Evolutionary conservation across 2,329 filamentous ascomycete genomes (phyloP), one percentile per base, ranked within the genome.

Genomic region (Teratosphaeria gauchensis): DNA sequence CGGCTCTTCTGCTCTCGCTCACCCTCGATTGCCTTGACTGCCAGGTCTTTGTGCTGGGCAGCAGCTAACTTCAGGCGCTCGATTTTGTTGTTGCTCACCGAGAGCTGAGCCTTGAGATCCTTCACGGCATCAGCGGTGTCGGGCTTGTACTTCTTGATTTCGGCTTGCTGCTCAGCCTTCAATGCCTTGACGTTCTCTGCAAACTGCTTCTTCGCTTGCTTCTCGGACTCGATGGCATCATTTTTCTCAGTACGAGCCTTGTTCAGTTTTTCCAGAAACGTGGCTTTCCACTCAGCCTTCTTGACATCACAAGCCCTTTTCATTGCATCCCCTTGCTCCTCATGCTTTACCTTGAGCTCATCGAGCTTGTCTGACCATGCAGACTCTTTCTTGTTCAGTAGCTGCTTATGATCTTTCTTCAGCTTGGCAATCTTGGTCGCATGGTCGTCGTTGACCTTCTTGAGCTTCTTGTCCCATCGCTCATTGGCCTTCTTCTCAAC

Each of bases 61-160:
- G 52, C 42, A 28, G 54, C 54, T 5, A 54, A 19, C 11, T 55
- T 16, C 53, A 57, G 56, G 12, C 59, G 57, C 30, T 57, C 53
- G 12, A 57, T 54, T 31, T 57, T 53, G 12, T 6, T 7, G 8
- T 55, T 32, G 38, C 51, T 55, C 21, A 58, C 46, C 21, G 61
- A 54, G 30, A 62, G 51, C 33, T 51, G 28, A 6, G 32, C 21
- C 4, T 60, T 30, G 54, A 62, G 61, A 3, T 58, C 59, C 55
- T 61, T 62, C 42, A 65, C 12, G 1, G 57, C 58, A 1, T 53
- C 35, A 28, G 59, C 46, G n/a, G 33, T 56, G 2, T 62, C 58
- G 1, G 61, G 59, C 55, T 61, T 65, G 21, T 48, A 30, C 1
- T 59, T 54, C 2, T 52, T 56, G 56, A 62, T 60, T 28, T 61